Percentiles rank a stretch among this genome's conserved stretches.
These are phyloP conservation scores for Terana coerulea DNA, from an alignment of 768 basidiomycete species.

Conservation along the genomic window DNA sequence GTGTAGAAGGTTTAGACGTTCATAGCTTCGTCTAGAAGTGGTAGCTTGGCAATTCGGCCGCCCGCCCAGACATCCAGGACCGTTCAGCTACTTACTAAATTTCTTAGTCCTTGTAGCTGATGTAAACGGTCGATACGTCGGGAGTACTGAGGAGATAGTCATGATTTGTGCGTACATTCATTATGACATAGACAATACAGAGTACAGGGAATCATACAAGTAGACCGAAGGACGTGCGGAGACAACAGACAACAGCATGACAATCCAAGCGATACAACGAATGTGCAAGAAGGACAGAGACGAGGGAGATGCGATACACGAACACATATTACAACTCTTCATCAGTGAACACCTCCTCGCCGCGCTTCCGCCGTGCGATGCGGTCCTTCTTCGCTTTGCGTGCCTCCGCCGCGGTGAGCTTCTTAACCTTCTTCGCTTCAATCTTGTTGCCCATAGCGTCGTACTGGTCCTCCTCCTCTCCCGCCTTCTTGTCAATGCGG, in stretches of 20 bases:
- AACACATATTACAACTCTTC: conserved; percentile 42
- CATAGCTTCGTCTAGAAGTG: too few relatives aligned
- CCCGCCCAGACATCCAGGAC: too few relatives aligned
- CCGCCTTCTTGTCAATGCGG: conserved; percentile 91
- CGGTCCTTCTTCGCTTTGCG: conserved; percentile 98
- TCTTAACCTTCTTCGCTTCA: conserved; percentile 81
- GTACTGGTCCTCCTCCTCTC: conserved; percentile 85
- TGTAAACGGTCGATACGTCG: too few relatives aligned
- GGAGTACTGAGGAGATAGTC: too few relatives aligned
- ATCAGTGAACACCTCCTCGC: conserved; percentile 68
- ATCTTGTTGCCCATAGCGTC: conserved; percentile 99
- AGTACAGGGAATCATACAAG: conserved; percentile 7
- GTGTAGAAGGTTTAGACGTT: too few relatives aligned
- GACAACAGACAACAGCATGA: conserved; percentile 23
- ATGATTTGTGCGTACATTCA: conserved; percentile 1
- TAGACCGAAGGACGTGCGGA: conserved; percentile 14
- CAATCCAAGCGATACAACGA: conserved; percentile 12
- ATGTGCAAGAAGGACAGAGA: background rate
- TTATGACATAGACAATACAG: conserved; percentile 3
- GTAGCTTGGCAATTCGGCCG: too few relatives aligned
- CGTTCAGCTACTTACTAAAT: too few relatives aligned
- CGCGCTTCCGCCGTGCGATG: conserved; percentile 84
- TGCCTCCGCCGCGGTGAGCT: conserved; percentile 75
- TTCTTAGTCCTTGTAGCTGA: too few relatives aligned
- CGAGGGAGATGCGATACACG: conserved; percentile 2